Evolutionary conservation across 352 stramenopile species (phyloP), one percentile per base, ranked within the genome.

Genomic region (Phytophthora sansomeana): DNA sequence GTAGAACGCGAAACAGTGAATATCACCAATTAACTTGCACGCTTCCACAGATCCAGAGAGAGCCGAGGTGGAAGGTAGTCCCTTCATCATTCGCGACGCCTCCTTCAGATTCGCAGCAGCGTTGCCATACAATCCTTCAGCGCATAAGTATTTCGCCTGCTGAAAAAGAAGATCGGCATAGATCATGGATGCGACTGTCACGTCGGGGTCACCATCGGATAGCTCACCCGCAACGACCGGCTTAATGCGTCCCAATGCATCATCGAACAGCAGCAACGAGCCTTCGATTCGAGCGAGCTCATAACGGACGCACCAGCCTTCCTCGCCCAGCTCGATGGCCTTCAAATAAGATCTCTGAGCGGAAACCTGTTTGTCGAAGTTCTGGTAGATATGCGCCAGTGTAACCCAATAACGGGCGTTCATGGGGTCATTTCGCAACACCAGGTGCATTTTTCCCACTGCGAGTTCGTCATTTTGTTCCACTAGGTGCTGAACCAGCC

Each of bases 1-100:
- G 62, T 92, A 92, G 57, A 93, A 96, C 19, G 85, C 83, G 61
- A 95, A 94, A 48, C 78, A 83, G 58, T 95, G 82, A 29, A 96
- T 77, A 47, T 96, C 89, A 19, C 86, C 89, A 2, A 95, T 74
- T 32, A 96, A 50, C 67, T 95, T 95, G 41, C 81, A 73, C 3
- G 56, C 71, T 51, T 89, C 77, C 5, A 66, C 70, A 13, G 77
- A 84, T 6, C 46, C 56, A 19, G 62, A 71, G 0, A 79, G 41
- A 7, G 54, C 29, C 5, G 72, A 75, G 2, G 66, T 62, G 1
- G 67, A 75, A 19, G 68, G 71, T 10, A 86, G 36, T 8, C 52
- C 26, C 26, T 75, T 75, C 48, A 94, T 76, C n/a, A 90, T 58
- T 8, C 35, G 17, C 6, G 85, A 90, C 7, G 87, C 83, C 24